These are phyloP conservation scores for Cucurbita argyrosperma DNA, from an alignment of 306 rosid species.

Conservation along the genomic window DNA sequence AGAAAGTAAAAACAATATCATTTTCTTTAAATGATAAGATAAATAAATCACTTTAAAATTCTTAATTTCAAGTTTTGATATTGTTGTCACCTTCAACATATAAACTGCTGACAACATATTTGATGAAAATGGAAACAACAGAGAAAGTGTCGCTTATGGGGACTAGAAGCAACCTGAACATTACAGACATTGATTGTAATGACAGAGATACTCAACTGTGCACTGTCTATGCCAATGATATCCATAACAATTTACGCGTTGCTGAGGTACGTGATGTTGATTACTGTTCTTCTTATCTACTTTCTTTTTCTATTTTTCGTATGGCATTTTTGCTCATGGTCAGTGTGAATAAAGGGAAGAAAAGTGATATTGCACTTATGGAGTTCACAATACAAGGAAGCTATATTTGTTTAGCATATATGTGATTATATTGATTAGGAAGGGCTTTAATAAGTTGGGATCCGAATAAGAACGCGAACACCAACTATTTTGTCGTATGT, in stretches of 20 bases:
- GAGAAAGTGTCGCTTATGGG: constrained; percentile 21
- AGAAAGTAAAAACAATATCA: too few relatives aligned
- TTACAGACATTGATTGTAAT: constrained; percentile 51
- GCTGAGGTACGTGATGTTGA: constrained; percentile 51
- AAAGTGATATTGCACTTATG: neutral
- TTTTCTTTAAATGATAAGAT: neutral
- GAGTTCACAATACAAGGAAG: neutral
- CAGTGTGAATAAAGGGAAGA: neutral
- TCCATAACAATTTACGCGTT: constrained; percentile 47
- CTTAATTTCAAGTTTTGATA: neutral
- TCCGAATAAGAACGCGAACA: neutral
- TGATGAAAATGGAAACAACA: constrained; percentile 15
- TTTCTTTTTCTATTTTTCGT: neutral
- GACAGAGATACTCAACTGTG: constrained; percentile 53
- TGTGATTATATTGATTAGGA: neutral
- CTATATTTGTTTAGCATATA: neutral
- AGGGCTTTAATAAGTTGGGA: neutral
- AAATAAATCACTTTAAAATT: constrained; percentile 3
- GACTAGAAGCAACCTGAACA: constrained; percentile 22
- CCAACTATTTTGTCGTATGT: neutral
- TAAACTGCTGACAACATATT: neutral
- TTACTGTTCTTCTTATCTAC: neutral
- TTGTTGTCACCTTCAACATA: neutral
- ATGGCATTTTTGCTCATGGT: neutral
- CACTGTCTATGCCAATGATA: constrained; percentile 57